Base-by-base conservation (phyloP, 352 stramenopile genomes). In the Pythium monospermum region DNA sequence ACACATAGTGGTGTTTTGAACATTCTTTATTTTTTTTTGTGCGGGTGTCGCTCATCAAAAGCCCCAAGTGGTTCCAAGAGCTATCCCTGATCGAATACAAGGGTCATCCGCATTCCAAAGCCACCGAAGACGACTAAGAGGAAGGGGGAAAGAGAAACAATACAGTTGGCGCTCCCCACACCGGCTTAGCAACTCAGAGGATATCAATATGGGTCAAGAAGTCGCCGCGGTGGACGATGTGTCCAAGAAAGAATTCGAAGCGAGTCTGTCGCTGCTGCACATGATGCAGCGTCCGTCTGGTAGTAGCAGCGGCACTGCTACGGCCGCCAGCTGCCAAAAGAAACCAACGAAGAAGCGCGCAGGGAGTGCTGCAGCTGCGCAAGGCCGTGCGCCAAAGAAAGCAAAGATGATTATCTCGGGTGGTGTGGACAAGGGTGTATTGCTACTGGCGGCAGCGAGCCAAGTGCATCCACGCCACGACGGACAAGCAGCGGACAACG, bases 231-330 rank as follows among this genome's bases (percentile, higher is more conserved):
- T 31, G 6, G 32, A 27, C 8, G 42, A 42, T 49, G 71, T 83
- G 52, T 70, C 64, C 11, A 58, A 73, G 27, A 81, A 80, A 37
- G 76, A 87, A 40, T 63, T 84, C 28, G 69, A 85, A 48, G 76
- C 73, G 5, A 67, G 76, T 8, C 68, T 85, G 25, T 85, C 76
- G 50, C 54, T 87, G 39, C 59, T 87, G 42, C 58, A 72, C 48
- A 87, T 87, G 76, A 80, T 73, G 71, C 71, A 78, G 46, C 49
- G 31, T 13, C 30, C 46, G 35, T 46, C 40, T 6, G 55, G 26
- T 11, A 44, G 49, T 31, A 30, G 30, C 44, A 42, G 15, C 10
- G 12, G 45, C 31, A 46, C 23, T 26, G 23, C 30, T 15, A 46
- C 23, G 13, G 4, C 40, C 13, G n/a, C 21, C 16, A 12, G 15